These are phyloP conservation scores for Pseudovirgaria hyperparasitica DNA, from an alignment of 2,329 filamentous ascomycete genomes.

Conservation along the genomic window DNA sequence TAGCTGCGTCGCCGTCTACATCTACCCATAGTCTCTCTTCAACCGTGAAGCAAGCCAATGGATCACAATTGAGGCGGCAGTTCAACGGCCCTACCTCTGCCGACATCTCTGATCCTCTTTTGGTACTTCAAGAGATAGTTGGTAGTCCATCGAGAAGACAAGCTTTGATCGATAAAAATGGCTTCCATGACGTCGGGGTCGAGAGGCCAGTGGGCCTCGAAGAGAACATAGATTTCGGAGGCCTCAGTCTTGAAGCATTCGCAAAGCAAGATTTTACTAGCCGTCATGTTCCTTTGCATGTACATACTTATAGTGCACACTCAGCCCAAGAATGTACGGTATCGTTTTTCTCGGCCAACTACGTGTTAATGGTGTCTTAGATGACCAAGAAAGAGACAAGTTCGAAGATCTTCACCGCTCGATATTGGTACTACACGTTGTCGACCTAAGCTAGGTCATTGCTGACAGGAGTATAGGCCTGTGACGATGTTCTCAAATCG, in stretches of 20 bases:
- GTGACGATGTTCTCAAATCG: constrained; percentile 84
- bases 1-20: constrained; percentile 57
- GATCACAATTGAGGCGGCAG: constrained; percentile 52
- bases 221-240: constrained; percentile 65
- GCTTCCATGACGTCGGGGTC: constrained; percentile 14
- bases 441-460: neutral
- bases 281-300: constrained; percentile 19
- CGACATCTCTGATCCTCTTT: constrained; percentile 55
- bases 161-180: constrained; percentile 6
- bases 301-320: constrained; percentile 43
- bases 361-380: constrained; percentile 29
- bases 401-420: constrained; percentile 86
- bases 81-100: constrained; percentile 34
- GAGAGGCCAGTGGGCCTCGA: constrained; percentile 38
- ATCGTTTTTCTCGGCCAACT: constrained; percentile 10
- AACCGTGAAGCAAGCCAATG: constrained; percentile 52
- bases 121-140: constrained; percentile 52
- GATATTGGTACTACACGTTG: constrained; percentile 41
- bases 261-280: constrained; percentile 28
- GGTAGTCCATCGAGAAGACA: constrained; percentile 26
- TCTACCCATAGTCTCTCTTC: constrained; percentile 64
- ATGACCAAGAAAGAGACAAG: constrained; percentile 68
- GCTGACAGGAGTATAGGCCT: constrained; percentile 37
- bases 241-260: constrained; percentile 63
- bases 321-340: constrained; percentile 61